These are phyloP conservation scores for Meripilus lineatus DNA, from an alignment of 1,284 basidiomycete genomes.

Conservation along the genomic window DNA sequence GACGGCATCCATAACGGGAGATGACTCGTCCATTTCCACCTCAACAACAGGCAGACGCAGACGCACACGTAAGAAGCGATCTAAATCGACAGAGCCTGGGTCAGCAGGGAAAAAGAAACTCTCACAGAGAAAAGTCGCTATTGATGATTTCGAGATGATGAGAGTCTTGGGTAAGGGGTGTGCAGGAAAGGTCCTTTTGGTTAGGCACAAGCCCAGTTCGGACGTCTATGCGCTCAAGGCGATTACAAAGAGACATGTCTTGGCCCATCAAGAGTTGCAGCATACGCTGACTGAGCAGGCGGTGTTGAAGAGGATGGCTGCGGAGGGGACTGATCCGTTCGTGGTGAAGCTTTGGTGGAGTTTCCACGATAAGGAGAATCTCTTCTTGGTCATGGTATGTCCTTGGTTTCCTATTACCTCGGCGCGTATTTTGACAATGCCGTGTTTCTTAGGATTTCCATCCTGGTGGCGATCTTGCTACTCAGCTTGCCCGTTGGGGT, in stretches of 20 bases:
- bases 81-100: slow-evolving; percentile 47
- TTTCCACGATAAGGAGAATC: slow-evolving; percentile 93
- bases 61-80: slow-evolving; percentile 49
- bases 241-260: slow-evolving; percentile 93
- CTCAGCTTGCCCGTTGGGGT: slow-evolving; percentile 93
- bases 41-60: slow-evolving; percentile 30
- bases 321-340: slow-evolving; percentile 80
- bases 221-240: slow-evolving; percentile 91
- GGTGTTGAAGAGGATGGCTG: slow-evolving; percentile 87
- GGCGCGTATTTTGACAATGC: slow-evolving; percentile 24
- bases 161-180: slow-evolving; percentile 94
- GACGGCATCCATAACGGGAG: slow-evolving; percentile 41
- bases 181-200: slow-evolving; percentile 89
- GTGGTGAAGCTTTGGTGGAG: slow-evolving; percentile 93
- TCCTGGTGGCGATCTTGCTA: slow-evolving; percentile 93
- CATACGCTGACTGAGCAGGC: slow-evolving; percentile 95
- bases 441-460: slow-evolving; percentile 73
- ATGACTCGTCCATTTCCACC: slow-evolving; percentile 60
- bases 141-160: slow-evolving; percentile 96
- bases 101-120: slow-evolving; percentile 50
- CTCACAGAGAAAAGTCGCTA: slow-evolving; percentile 61
- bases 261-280: slow-evolving; percentile 91
- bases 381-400: slow-evolving; percentile 83
- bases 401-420: slow-evolving; percentile 8
- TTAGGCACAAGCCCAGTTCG: slow-evolving; percentile 67